A percentile compares a stretch with the other conserved stretches of the same genome.
Conservation (phyloP, 441 rosid species). For the Euphorbia celastroides region DNA sequence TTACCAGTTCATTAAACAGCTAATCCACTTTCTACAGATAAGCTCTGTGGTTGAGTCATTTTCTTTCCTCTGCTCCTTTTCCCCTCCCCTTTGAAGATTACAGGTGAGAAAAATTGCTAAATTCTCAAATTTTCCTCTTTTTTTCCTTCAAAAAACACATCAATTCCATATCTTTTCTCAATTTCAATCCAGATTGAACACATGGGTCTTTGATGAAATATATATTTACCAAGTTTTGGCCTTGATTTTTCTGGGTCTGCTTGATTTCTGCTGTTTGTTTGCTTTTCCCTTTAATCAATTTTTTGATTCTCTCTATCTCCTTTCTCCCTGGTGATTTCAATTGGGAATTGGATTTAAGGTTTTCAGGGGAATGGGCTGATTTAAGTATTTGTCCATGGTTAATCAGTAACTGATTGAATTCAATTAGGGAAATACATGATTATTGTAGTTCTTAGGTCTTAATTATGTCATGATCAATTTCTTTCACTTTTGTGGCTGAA, state of each 20-base stretch:
- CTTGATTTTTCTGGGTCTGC: constrained; percentile 13
- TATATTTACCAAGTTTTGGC: constrained; percentile 15
- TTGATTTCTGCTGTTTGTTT: constrained; percentile 11
- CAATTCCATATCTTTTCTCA: constrained; percentile 16
- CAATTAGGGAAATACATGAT: not conserved
- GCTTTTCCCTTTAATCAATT: not conserved
- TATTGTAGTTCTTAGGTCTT: not conserved
- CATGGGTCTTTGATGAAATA: constrained; percentile 23
- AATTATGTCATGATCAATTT: too few species aligned
- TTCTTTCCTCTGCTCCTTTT: not conserved
- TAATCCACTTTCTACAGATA: constrained; percentile 29
- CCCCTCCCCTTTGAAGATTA: constrained; percentile 12
- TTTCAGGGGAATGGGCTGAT: not conserved
- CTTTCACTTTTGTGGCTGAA: too few species aligned
- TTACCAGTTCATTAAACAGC: constrained; percentile 11
- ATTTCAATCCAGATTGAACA: constrained; percentile 20
- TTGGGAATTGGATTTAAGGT: constrained; percentile 7
- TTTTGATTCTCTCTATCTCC: not conserved
- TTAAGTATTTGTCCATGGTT: not conserved
- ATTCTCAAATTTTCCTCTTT: constrained; percentile 1
- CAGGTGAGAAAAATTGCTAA: constrained; percentile 19
- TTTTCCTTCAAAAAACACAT: constrained; percentile 8
- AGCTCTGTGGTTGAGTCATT: constrained; percentile 40
- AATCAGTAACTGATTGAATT: not conserved
- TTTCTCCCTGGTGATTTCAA: not conserved